These are phyloP conservation scores for Fusarium gaditjirri DNA, from an alignment of 2,329 filamentous ascomycete genomes.

Conservation along the genomic window DNA sequence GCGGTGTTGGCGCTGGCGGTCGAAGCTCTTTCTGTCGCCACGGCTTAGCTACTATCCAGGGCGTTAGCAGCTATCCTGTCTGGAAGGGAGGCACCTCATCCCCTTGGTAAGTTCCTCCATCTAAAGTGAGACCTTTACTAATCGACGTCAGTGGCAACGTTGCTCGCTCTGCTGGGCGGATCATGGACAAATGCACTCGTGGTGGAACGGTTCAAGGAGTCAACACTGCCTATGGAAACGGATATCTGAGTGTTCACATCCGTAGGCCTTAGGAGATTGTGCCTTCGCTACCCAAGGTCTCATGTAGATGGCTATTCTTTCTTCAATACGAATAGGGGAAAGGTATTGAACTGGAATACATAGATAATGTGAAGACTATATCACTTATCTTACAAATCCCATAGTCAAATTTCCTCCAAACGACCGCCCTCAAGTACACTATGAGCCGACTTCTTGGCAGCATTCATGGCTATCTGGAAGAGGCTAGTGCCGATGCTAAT, in stretches of 20 bases:
- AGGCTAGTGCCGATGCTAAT: neutral
- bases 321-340: too few species aligned
- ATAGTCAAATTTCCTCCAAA: neutral
- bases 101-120: neutral
- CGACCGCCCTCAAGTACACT: neutral
- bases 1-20: neutral
- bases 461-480: neutral
- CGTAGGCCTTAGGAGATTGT: neutral
- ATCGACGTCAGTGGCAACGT: neutral
- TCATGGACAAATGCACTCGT: neutral
- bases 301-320: too few species aligned
- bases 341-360: neutral
- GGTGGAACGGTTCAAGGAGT: neutral
- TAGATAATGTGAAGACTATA: neutral
- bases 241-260: neutral
- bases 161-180: neutral
- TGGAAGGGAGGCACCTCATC: neutral
- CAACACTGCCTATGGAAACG: neutral
- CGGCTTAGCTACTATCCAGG: neutral
- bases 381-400: neutral
- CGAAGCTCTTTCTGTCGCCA: neutral
- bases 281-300: neutral
- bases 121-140: neutral
- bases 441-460: neutral
- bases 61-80: neutral